Conservation (phyloP, 73 alveolate species). For the Paramecium pentaurelia region DNA sequence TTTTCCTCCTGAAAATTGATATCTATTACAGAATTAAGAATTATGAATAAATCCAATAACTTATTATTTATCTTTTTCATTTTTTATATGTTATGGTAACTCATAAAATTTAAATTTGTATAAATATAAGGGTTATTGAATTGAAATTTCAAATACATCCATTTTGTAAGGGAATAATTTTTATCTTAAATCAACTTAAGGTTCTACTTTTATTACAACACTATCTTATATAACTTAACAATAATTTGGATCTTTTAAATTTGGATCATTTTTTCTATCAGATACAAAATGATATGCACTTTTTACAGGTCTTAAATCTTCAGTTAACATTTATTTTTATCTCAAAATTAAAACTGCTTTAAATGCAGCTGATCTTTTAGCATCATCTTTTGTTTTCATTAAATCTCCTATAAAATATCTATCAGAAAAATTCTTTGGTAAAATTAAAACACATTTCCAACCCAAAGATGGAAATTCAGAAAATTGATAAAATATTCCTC, state of each 20-base stretch:
- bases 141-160: not conserved
- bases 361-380: constrained; percentile 43
- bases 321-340: not conserved
- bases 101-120: constrained; percentile 18
- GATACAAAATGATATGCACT: not conserved
- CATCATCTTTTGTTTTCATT: not conserved
- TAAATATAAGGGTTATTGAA: not conserved
- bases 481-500: constrained; percentile 24
- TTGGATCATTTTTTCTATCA: constrained; percentile 18
- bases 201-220: not conserved
- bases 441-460: not conserved
- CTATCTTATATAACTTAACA: not conserved
- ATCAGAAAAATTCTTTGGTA: not conserved
- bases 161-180: not conserved
- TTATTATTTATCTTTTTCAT: not conserved
- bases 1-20: not conserved
- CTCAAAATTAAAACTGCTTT: not conserved
- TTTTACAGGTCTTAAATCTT: not conserved
- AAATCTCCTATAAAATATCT: constrained; percentile 31
- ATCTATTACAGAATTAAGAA: not conserved
- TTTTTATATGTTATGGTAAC: not conserved
- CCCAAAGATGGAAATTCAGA: not conserved
- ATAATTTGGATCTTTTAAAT: constrained; percentile 7
- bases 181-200: not conserved
- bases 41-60: not conserved